Evolutionary conservation across 1,284 basidiomycete species (phyloP), one percentile per base, ranked within the genome.

Genomic region (Ceratobasidium sp.): DNA sequence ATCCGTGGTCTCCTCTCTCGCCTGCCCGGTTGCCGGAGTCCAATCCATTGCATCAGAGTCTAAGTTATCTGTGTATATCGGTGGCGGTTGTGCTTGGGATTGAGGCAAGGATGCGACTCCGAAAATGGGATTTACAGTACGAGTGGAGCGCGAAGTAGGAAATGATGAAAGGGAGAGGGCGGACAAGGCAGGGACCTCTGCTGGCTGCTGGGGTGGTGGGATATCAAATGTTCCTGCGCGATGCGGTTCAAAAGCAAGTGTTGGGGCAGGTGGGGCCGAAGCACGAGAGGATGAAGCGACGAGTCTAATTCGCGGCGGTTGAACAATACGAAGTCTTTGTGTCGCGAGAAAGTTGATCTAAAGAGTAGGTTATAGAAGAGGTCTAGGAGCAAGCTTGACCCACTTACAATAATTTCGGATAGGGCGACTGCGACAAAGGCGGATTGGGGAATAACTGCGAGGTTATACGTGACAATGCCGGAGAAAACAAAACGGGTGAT

Each of bases 1-100:
- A 43, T 82, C 80, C 26, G 28, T 55, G 21, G 9, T 35, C 6
- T 82, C 79, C 74, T 82, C 79, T 1, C 87, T 87, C 16, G 57
- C 13, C 5, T 32, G n/a, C n/a, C 49, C 41, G n/a, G 32, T 46
- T 16, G 74, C 64, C 0, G 91, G 90, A 21, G 85, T 85, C 90
- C 90, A 91, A 79, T 93, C 88, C 86, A 89, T 88, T 13, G 87
- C 88, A 73, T 91, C 71, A 1, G 83, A 43, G 23, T 66, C 49
- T 11, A 41, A 52, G n/a, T 23, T 59, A 30, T 63, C 47, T 5
- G 69, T 46, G 13, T 52, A 30, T 26, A 30, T 23, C 4, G 86
- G 38, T 76, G 77, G 54, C 79, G 58, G 64, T 82, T 79, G 52
- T 62, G 74, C 62, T 76, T 30, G 77, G 75, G 64, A 50, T 30